Conservation (phyloP, 768 basidiomycete species). For the Chalciporus sphaerocephalus region DNA sequence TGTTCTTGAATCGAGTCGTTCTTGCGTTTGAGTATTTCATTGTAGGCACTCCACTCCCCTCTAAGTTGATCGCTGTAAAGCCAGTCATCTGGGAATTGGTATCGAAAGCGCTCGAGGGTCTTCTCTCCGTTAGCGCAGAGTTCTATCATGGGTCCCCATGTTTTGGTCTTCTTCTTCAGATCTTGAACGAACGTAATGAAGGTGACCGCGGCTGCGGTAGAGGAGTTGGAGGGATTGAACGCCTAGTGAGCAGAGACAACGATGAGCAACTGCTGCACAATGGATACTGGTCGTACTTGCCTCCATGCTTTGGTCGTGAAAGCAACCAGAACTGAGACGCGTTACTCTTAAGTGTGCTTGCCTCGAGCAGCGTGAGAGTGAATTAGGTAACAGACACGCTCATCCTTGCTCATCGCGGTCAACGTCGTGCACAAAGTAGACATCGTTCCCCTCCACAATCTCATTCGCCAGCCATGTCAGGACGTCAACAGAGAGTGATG, state of each 20-base stretch:
- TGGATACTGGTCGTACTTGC: slow-evolving; percentile 8
- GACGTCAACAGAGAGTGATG: slow-evolving; percentile 94
- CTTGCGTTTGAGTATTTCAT: slow-evolving; percentile 96
- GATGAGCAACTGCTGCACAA: slow-evolving; percentile 4
- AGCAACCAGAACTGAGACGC: slow-evolving; percentile 13
- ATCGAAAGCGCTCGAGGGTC: slow-evolving; percentile 94
- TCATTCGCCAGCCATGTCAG: slow-evolving; percentile 63
- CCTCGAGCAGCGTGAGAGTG: slow-evolving; percentile 17
- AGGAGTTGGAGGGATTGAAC: slow-evolving; percentile 77
- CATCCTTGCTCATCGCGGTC: background rate
- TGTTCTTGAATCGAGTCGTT: slow-evolving; percentile 98
- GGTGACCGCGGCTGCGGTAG: slow-evolving; percentile 96
- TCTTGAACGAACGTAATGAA: slow-evolving; percentile 99
- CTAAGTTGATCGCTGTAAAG: slow-evolving; percentile 95
- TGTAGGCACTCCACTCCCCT: slow-evolving; percentile 98
- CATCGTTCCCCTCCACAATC: slow-evolving; percentile 1
- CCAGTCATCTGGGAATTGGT: slow-evolving; percentile 97
- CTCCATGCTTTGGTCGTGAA: slow-evolving; percentile 29
- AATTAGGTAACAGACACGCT: slow-evolving; percentile 17
- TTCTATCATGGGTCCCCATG: slow-evolving; percentile 96
- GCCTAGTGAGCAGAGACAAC: slow-evolving; percentile 35
- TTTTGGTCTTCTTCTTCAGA: slow-evolving; percentile 92
- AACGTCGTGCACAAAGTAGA: slow-evolving; percentile 9
- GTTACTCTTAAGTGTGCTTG: slow-evolving; percentile 8
- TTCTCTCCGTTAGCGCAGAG: slow-evolving; percentile 94